phyloP scores from a whole-genome alignment of 805 yeast genomes.

The Saturnispora galanensis region DNA sequence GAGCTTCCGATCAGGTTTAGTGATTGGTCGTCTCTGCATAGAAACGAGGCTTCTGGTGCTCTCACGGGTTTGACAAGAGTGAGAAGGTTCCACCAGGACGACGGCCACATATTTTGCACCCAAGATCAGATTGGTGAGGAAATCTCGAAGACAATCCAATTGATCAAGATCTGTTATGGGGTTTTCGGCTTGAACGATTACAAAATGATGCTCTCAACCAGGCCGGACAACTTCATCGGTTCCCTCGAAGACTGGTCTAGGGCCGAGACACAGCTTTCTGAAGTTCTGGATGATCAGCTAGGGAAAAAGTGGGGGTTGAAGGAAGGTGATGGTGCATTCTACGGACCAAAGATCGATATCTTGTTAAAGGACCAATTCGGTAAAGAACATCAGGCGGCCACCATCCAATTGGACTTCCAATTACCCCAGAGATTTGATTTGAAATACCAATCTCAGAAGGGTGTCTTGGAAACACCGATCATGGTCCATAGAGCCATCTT shows the following conservation, averaged over 20 bases:
- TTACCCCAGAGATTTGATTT: slow-evolving; percentile 78
- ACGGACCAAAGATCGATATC: slow-evolving; percentile 94
- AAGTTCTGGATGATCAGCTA: slow-evolving; percentile 43
- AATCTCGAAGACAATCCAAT: slow-evolving; percentile 57
- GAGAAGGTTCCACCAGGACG: slow-evolving; percentile 94
- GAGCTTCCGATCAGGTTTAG: slow-evolving; percentile 81
- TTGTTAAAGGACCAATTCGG: slow-evolving; percentile 69
- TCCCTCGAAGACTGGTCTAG: slow-evolving; percentile 64
- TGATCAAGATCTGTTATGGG: slow-evolving; percentile 66
- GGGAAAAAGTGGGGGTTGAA: slow-evolving; percentile 59
- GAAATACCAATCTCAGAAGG: slow-evolving; percentile 49
- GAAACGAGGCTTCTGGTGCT: slow-evolving; percentile 94
- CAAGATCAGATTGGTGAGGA: slow-evolving; percentile 67
- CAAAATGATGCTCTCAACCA: slow-evolving; percentile 66
- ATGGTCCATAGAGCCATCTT: slow-evolving; percentile 93
- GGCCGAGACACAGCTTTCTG: slow-evolving; percentile 63
- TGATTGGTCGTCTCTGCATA: slow-evolving; percentile 85
- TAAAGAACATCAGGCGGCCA: slow-evolving; percentile 87
- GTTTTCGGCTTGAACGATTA: slow-evolving; percentile 54
- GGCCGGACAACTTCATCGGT: slow-evolving; percentile 82
- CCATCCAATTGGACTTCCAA: slow-evolving; percentile 92
- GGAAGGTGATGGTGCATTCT: slow-evolving; percentile 94
- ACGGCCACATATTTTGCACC: slow-evolving; percentile 91
- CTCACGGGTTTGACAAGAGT: slow-evolving; percentile 87
- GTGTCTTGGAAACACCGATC: slow-evolving; percentile 60